These are phyloP conservation scores for Millerago galiae DNA, from an alignment of 805 yeast species.

Conservation along the genomic window DNA sequence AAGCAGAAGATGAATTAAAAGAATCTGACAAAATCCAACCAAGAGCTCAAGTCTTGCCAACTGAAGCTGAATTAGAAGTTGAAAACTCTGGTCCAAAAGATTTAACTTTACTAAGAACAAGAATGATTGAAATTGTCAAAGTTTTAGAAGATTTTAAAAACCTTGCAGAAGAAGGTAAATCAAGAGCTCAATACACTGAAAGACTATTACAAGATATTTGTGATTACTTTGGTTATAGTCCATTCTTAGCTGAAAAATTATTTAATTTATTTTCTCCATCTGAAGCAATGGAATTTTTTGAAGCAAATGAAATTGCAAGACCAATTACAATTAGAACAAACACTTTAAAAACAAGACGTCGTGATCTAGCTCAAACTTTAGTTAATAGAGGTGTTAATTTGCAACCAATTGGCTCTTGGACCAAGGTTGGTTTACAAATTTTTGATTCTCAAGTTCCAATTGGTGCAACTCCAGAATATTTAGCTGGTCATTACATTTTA, in stretches of 20 bases:
- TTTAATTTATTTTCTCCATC: conserved; percentile 88
- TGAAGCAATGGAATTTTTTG: conserved; percentile 97
- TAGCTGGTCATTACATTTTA: conserved; percentile 94
- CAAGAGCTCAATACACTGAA: conserved; percentile 76
- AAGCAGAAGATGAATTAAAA: conserved; percentile 54
- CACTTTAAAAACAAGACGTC: conserved; percentile 87
- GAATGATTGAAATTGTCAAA: conserved; percentile 93
- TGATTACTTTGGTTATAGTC: conserved; percentile 89
- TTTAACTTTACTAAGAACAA: conserved; percentile 75
- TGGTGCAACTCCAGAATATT: conserved; percentile 98
- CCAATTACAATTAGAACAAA: conserved; percentile 98
- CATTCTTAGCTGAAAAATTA: conserved; percentile 87
- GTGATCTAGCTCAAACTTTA: conserved; percentile 91
- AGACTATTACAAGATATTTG: conserved; percentile 82
- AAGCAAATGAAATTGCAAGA: conserved; percentile 95
- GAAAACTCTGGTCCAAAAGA: conserved; percentile 58
- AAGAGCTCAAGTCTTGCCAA: conserved; percentile 71
- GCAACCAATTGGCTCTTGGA: conserved; percentile 97
- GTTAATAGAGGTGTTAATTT: conserved; percentile 96
- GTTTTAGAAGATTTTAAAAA: conserved; percentile 86
- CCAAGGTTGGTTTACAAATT: conserved; percentile 94
- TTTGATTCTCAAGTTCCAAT: conserved; percentile 99
- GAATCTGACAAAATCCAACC: conserved; percentile 59
- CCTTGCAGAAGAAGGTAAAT: conserved; percentile 77
- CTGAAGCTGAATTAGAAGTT: conserved; percentile 50